Evolutionary conservation across 805 yeast genomes (phyloP).

Genomic region (Tetrapisispora nanseiensis): DNA sequence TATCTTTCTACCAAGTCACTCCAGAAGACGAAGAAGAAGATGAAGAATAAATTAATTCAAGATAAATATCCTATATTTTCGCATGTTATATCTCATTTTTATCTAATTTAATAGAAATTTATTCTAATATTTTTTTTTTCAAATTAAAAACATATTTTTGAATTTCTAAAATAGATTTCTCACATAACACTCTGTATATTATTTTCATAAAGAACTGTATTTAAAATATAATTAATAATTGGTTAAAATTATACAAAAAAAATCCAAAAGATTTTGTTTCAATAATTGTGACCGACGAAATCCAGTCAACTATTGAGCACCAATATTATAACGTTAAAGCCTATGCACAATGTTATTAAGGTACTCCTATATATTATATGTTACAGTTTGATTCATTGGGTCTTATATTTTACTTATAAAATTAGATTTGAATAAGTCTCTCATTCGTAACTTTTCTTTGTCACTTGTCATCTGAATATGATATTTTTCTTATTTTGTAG

Average conservation of each 20-base stretch:
- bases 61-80: neutral
- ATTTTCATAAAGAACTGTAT: neutral
- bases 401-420: too few relatives aligned
- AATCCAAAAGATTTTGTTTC: neutral
- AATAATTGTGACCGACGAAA: neutral
- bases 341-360: too few relatives aligned
- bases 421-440: too few relatives aligned
- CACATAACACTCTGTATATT: conserved; percentile 1
- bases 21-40: conserved; percentile 90
- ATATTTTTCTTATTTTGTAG: neutral
- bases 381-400: too few relatives aligned
- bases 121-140: neutral
- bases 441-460: too few relatives aligned
- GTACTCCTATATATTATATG: too few relatives aligned
- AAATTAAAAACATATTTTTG: neutral
- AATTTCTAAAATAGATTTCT: neutral
- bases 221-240: neutral
- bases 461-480: too few relatives aligned
- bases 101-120: conserved; percentile 1
- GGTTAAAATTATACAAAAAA: neutral
- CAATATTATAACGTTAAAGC: too few relatives aligned
- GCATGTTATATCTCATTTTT: neutral
- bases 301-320: neutral
- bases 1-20: conserved; percentile 98
- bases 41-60: conserved; percentile 26